Evolutionary conservation across 1,284 basidiomycete species (phyloP).

Genomic region (Erythrobasidium hasegawianum): DNA sequence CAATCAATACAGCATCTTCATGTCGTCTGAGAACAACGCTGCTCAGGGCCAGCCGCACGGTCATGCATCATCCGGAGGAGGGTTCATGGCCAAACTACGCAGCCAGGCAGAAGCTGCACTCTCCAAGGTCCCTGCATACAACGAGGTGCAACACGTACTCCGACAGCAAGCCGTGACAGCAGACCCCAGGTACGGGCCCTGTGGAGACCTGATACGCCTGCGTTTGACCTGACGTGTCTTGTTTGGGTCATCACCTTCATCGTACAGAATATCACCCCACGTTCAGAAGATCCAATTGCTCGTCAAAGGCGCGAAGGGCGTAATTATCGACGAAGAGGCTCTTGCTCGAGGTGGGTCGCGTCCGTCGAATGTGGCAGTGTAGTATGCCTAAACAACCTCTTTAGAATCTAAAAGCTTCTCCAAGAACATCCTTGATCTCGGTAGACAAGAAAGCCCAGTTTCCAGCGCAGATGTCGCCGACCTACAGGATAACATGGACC

Average conservation of each 20-base stretch:
- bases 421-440: conserved; percentile 40
- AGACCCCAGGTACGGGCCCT: neutral
- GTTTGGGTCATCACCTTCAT: too few species aligned
- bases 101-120: conserved; percentile 12
- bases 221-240: too few species aligned
- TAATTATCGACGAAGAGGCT: conserved; percentile 35
- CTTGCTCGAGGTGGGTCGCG: conserved; percentile 32
- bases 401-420: conserved; percentile 33
- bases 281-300: conserved; percentile 40
- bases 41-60: conserved; percentile 2
- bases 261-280: conserved; percentile 7
- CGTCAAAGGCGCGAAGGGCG: conserved; percentile 40
- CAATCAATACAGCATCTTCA: neutral
- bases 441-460: conserved; percentile 37
- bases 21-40: conserved; percentile 11
- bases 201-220: too few species aligned
- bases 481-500: conserved; percentile 40
- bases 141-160: conserved; percentile 30
- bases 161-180: conserved; percentile 4
- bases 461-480: conserved; percentile 39
- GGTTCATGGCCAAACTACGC: conserved; percentile 22
- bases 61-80: conserved; percentile 4
- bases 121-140: conserved; percentile 25
- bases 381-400: conserved; percentile 14
- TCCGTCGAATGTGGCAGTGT: neutral